Conservation (phyloP, 2,329 filamentous ascomycete species). For the Alternaria solani region DNA sequence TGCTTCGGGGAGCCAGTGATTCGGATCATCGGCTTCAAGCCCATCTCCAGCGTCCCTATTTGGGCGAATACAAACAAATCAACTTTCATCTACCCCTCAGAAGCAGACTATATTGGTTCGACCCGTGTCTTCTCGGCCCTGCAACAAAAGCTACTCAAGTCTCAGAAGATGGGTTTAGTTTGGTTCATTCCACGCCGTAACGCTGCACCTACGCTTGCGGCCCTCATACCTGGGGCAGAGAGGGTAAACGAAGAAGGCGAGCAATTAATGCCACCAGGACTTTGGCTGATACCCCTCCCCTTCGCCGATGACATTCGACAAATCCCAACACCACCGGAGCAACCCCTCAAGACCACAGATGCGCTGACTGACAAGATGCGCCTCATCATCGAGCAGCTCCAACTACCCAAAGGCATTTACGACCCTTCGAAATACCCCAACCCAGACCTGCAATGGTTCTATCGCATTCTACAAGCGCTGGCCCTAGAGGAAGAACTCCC, state of each 20-base stretch:
- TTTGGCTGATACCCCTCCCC: conserved; percentile 89
- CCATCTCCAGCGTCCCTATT: conserved; percentile 73
- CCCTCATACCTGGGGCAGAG: conserved; percentile 78
- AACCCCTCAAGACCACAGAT: conserved; percentile 61
- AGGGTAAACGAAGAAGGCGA: conserved; percentile 69
- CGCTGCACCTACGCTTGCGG: conserved; percentile 79
- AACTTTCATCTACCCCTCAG: conserved; percentile 92
- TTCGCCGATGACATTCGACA: conserved; percentile 88
- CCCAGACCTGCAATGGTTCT: conserved; percentile 94
- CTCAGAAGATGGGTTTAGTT: conserved; percentile 82
- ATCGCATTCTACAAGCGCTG: conserved; percentile 88
- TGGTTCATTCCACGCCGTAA: conserved; percentile 90
- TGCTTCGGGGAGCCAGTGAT: conserved; percentile 81
- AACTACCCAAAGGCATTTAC: conserved; percentile 85
- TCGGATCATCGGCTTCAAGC: conserved; percentile 93
- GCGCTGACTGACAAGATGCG: conserved; percentile 83
- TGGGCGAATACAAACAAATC: conserved; percentile 90
- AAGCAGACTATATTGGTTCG: conserved; percentile 88
- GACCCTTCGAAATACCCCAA: conserved; percentile 91
- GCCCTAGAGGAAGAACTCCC: conserved; percentile 92
- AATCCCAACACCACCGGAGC: conserved; percentile 69
- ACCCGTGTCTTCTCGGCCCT: conserved; percentile 91
- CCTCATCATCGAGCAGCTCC: conserved; percentile 80
- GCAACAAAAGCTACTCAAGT: conserved; percentile 82
- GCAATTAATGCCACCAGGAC: conserved; percentile 77